A percentile compares a stretch with the other conserved stretches of the same genome.
phyloP scores from a whole-genome alignment of 768 basidiomycete species.

The Boletus huronensis region DNA sequence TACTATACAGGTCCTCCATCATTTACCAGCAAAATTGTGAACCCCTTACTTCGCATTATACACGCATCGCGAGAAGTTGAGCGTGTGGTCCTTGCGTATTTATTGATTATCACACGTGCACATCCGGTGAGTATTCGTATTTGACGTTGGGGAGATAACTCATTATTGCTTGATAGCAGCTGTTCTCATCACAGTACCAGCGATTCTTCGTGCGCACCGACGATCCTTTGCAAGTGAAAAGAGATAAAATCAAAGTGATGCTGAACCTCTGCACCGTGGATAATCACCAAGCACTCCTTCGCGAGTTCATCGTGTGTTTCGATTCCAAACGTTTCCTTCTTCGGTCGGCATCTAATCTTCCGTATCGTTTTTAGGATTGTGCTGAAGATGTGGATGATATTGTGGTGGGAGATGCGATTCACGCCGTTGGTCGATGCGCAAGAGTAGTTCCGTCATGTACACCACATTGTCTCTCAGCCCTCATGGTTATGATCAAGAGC shows the following conservation, averaged over 20 bases:
- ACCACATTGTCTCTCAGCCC: slow-evolving; percentile 66
- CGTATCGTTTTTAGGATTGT: slow-evolving; percentile 55
- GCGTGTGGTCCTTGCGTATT: slow-evolving; percentile 68
- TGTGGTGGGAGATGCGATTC: slow-evolving; percentile 69
- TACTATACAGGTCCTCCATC: slow-evolving; percentile 69
- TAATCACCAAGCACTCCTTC: slow-evolving; percentile 67
- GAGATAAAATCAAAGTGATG: slow-evolving; percentile 72
- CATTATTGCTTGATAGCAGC: slow-evolving; percentile 21
- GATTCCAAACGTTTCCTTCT: background rate
- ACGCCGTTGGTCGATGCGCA: slow-evolving; percentile 77
- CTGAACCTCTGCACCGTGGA: slow-evolving; percentile 60
- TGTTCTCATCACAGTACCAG: slow-evolving; percentile 60
- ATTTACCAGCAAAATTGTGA: slow-evolving; percentile 52
- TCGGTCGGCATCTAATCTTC: background rate
- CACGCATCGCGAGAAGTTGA: slow-evolving; percentile 68
- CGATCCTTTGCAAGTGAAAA: slow-evolving; percentile 66
- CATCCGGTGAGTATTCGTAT: slow-evolving; percentile 52
- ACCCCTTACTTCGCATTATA: slow-evolving; percentile 73
- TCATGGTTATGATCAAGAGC: slow-evolving; percentile 79
- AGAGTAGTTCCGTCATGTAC: slow-evolving; percentile 62
- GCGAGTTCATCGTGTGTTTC: slow-evolving; percentile 77
- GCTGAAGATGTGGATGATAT: slow-evolving; percentile 72
- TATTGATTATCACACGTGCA: slow-evolving; percentile 60
- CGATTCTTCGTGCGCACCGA: slow-evolving; percentile 68
- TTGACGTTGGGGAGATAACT: background rate